Base-by-base conservation (phyloP, 257 asterid species). In the Vinca minor region DNA sequence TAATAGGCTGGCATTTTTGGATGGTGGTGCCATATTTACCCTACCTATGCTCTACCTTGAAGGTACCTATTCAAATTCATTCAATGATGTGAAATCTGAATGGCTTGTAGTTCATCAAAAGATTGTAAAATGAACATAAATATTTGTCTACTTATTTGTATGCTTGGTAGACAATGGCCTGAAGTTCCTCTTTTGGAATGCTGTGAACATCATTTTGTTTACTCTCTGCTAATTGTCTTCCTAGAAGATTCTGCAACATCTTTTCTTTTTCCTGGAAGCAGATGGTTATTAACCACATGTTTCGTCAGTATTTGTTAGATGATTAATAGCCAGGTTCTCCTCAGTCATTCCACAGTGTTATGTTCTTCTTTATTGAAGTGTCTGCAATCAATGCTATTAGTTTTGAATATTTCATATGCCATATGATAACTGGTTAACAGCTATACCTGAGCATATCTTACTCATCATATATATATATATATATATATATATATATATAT, bases 41-140 rank as follows among this genome's bases (percentile, higher is more conserved):
- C 82, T 91, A 73, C 93, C 97, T 59, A 73, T 87, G 64, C 78
- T 91, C 69, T 79, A 82, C 71, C 89, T 91, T 58, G 91, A 87
- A 81, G 96, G 96, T 90, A 76, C 56, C 41, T 72, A 65, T 59
- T 44, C 56, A 38, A 28, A 18, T 34, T 39, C 3, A 8, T 55
- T 29, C 39, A 28, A 17, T 31, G 36, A 56, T 17, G 62, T 29
- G 62, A 17, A 15, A 31, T 56, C 8, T 2, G 7, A 34, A 34
- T 34, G 35, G 25, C 47, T n/a, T 45, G 10, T 11, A 42, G 21
- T 67, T 10, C 48, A 18, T 41, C 8, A 44, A 15, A 57, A 28
- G 23, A 26, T 46, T 32, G 4, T 1, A n/a, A n/a, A 20, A 7
- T n/a, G 26, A 56, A 57, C 45, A 20, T 28, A 39, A 23, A 46